Percentiles rank a stretch among this genome's conserved stretches.
Conservation (phyloP, 352 stramenopile species). For the Lagenidium sp. region DNA sequence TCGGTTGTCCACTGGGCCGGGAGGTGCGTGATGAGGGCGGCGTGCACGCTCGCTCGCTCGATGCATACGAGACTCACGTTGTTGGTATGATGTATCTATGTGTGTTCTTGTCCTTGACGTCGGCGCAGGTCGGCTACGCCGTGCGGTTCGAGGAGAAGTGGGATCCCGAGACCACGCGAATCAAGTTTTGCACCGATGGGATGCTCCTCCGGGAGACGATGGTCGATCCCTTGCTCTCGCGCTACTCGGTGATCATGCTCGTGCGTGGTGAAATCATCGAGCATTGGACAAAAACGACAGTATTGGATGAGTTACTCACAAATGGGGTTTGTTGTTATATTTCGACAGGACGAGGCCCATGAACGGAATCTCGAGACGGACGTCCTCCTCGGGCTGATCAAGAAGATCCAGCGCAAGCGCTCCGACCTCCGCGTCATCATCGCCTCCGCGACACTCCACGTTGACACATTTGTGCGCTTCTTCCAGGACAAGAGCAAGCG, state of each 20-base stretch:
- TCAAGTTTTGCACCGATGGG: constrained; percentile 99
- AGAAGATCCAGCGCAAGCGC: constrained; percentile 91
- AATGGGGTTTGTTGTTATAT: constrained; percentile 4
- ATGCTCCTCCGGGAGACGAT: constrained; percentile 96
- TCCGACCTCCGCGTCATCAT: constrained; percentile 85
- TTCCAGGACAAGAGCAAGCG: constrained; percentile 70
- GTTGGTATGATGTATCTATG: neutral
- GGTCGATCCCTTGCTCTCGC: constrained; percentile 62
- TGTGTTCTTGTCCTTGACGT: too few relatives aligned
- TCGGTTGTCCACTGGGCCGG: constrained; percentile 89
- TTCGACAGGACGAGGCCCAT: constrained; percentile 88
- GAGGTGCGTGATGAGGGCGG: constrained; percentile 82
- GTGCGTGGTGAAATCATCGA: constrained; percentile 13
- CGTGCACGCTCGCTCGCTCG: too few relatives aligned
- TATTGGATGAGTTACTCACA: neutral
- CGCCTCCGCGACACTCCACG: constrained; percentile 68
- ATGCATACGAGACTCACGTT: too few relatives aligned
- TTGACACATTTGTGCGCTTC: constrained; percentile 87
- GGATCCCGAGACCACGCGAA: constrained; percentile 76
- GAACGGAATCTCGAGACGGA: constrained; percentile 92
- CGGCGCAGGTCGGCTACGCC: constrained; percentile 91
- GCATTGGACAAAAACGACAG: neutral
- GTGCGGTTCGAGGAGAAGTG: constrained; percentile 99
- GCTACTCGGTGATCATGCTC: constrained; percentile 80
- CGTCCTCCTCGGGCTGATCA: constrained; percentile 91